A percentile compares a stretch with the other conserved stretches of the same genome.
Conservation (phyloP, 2,329 filamentous ascomycete genomes). For the Fusarium siculi region DNA sequence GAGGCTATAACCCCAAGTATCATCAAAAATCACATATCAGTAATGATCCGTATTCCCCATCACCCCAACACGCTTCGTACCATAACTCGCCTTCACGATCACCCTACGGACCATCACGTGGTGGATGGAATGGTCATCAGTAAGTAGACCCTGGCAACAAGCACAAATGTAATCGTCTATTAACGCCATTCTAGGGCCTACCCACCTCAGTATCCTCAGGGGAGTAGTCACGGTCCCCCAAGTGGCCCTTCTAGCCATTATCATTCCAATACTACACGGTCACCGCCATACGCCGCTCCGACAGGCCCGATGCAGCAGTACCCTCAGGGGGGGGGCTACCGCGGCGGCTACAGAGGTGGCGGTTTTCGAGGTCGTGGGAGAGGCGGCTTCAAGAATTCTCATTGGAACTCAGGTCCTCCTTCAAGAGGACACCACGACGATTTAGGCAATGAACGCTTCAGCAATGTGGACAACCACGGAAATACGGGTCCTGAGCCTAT, state of each 20-base stretch:
- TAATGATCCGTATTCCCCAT: conserved; percentile 54
- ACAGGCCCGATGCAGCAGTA: conserved; percentile 67
- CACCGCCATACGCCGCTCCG: conserved; percentile 66
- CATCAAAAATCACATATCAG: conserved; percentile 51
- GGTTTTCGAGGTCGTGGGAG: conserved; percentile 70
- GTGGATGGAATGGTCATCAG: conserved; percentile 54
- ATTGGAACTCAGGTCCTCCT: conserved; percentile 62
- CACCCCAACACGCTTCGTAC: conserved; percentile 58
- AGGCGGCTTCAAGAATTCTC: conserved; percentile 73
- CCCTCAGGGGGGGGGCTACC: conserved; percentile 57
- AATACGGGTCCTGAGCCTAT: conserved; percentile 30
- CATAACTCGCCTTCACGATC: conserved; percentile 59
- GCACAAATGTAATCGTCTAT: neutral
- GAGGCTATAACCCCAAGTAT: conserved; percentile 54
- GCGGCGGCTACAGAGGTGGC: conserved; percentile 62
- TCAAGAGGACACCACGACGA: conserved; percentile 40
- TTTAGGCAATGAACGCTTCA: conserved; percentile 31
- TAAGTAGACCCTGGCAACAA: conserved; percentile 44
- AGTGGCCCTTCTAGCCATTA: conserved; percentile 66
- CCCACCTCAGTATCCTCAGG: conserved; percentile 67
- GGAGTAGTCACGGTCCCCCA: conserved; percentile 60
- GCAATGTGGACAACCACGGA: conserved; percentile 22
- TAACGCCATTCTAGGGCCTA: conserved; percentile 62
- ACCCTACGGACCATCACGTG: conserved; percentile 53
- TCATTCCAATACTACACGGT: conserved; percentile 58